Evolutionary conservation across 495 filamentous ascomycete species (phyloP), one percentile per base, ranked within the genome.

Genomic region (Daldinia childiae): DNA sequence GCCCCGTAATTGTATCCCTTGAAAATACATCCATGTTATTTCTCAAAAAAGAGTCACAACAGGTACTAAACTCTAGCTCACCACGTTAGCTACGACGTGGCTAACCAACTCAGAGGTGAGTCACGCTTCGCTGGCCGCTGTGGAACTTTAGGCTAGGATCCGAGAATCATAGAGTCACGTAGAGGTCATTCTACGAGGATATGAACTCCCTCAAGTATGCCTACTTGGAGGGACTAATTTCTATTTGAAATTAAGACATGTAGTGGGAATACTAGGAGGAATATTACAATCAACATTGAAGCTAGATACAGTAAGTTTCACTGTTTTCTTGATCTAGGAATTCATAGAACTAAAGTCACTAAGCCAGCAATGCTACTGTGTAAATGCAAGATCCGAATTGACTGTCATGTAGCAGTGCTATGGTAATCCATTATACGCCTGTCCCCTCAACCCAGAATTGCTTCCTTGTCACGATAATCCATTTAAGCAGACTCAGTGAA

Each of bases 401-500:
- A 78, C 76, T 78, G 69, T 73, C 70, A 74, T 71, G 68, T 72
- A 67, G 74, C 73, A 77, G 76, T 77, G 71, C 76, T 77, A 77
- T 76, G 71, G 73, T 77, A 76, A 74, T 68, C 75, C 70, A 76
- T 76, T 77, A 73, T 74, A 77, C 76, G 76, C 76, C 76, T 72
- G 68, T 70, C 71, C 75, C 72, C 68, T 76, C 76, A 77, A 71
- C 74, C 77, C 68, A 75, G 74, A 82, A 79, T 80, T 78, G 74
- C 71, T 75, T 71, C 66, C 66, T 69, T 71, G 29, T 73, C 72
- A 62, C 57, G 51, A 64, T 59, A 15, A 64, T 57, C 65, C 62
- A 66, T 68, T 74, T 77, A 79, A 74, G 77, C 78, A 71, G 75
- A 77, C 78, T 82, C 80, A 55, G 83, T 87, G 85, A 97, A 99